phyloP scores from a whole-genome alignment of 164 flowering plant genomes.

The Piper betle region DNA sequence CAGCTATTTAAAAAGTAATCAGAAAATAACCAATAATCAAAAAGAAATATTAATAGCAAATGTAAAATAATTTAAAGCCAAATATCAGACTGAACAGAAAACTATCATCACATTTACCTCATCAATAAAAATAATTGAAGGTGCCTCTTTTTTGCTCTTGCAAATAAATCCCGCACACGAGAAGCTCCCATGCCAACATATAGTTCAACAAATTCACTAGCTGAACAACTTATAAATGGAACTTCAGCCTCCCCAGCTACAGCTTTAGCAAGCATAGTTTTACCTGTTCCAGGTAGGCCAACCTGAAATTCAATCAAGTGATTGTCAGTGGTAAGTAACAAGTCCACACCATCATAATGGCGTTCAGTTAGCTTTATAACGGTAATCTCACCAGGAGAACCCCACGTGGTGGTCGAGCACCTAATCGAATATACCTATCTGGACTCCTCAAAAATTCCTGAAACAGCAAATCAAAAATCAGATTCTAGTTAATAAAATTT shows the following conservation, averaged over 20 bases:
- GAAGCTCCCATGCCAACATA: slow-evolving; percentile 99
- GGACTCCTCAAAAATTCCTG: slow-evolving; percentile 98
- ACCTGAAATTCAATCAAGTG: slow-evolving; percentile 46
- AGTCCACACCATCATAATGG: not conserved
- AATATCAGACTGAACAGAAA: not conserved
- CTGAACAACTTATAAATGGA: slow-evolving; percentile 95
- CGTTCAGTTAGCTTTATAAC: not conserved
- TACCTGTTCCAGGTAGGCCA: slow-evolving; percentile 99
- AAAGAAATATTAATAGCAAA: too few relatives aligned
- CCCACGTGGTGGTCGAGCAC: slow-evolving; percentile 99
- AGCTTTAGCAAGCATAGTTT: slow-evolving; percentile 96
- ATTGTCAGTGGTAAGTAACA: slow-evolving; percentile 3
- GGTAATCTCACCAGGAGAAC: slow-evolving; percentile 81
- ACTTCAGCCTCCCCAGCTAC: slow-evolving; percentile 99
- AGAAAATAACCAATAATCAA: too few relatives aligned
- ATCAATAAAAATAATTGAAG: slow-evolving; percentile 93
- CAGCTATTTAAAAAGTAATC: too few relatives aligned
- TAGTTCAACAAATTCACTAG: slow-evolving; percentile 94
- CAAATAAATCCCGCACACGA: slow-evolving; percentile 92
- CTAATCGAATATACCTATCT: slow-evolving; percentile 66
- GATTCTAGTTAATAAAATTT: not conserved
- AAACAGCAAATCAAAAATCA: slow-evolving; percentile 16
- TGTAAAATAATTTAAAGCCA: not conserved
- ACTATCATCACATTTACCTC: slow-evolving; percentile 38
- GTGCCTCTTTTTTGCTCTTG: slow-evolving; percentile 96